Evolutionary conservation across 108 stramenopile genomes (phyloP).

Genomic region (Pelagomonas calceolata): DNA sequence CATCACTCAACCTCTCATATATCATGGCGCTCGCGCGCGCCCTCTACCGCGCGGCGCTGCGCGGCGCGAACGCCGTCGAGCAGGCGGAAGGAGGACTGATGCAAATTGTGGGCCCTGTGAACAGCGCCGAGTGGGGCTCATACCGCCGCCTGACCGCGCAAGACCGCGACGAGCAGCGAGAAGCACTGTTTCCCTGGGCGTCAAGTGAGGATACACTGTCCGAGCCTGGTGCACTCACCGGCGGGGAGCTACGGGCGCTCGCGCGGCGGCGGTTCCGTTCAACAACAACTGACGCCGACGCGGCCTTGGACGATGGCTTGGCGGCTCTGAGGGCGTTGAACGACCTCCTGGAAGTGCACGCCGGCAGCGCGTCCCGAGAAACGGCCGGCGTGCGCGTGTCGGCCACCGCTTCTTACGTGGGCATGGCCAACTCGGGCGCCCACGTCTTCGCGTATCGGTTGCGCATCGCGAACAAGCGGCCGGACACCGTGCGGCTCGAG

Average conservation of each 20-base stretch:
- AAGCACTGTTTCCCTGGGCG: background rate
- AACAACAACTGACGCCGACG: background rate
- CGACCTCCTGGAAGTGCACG: background rate
- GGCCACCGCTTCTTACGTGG: background rate
- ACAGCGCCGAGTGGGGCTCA: background rate
- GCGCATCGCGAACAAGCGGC: background rate
- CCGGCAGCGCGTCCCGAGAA: background rate
- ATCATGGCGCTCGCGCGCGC: background rate
- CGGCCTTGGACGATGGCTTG: background rate
- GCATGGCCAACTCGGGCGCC: background rate
- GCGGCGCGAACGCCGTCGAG: background rate
- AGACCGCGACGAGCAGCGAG: background rate
- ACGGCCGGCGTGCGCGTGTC: background rate
- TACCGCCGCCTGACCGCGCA: background rate
- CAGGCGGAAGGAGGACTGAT: too few relatives aligned
- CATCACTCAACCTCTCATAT: too few relatives aligned
- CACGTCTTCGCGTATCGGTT: background rate
- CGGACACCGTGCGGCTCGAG: background rate
- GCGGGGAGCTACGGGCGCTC: background rate
- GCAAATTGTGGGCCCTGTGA: too few relatives aligned
- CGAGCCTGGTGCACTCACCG: background rate
- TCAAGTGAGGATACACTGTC: background rate
- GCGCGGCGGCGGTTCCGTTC: background rate
- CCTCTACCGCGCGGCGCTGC: background rate
- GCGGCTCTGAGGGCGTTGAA: background rate